phyloP scores from a whole-genome alignment of 2,329 filamentous ascomycete genomes.

The Ceratocystis diversiconidia region DNA sequence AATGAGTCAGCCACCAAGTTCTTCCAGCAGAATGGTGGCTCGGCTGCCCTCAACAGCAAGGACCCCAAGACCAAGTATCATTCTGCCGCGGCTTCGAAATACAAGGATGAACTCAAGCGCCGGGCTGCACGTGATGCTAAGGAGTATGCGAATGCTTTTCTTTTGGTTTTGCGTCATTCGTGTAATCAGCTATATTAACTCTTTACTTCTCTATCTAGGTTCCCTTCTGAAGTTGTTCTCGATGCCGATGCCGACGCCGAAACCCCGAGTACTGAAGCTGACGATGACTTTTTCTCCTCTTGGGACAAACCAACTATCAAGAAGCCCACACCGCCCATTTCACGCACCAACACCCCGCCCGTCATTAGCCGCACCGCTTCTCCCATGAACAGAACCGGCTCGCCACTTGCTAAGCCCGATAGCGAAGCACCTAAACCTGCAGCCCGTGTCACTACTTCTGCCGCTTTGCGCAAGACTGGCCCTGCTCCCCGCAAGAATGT shows the following conservation, averaged over 20 bases:
- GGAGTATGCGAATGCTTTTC: slow-evolving; percentile 44
- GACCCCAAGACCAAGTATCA: slow-evolving; percentile 95
- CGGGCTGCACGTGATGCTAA: slow-evolving; percentile 69
- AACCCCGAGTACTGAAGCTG: slow-evolving; percentile 67
- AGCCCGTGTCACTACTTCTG: slow-evolving; percentile 59
- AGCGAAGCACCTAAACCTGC: slow-evolving; percentile 43
- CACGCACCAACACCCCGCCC: slow-evolving; percentile 74
- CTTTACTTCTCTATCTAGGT: slow-evolving; percentile 35
- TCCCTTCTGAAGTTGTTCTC: slow-evolving; percentile 72
- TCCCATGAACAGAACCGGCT: slow-evolving; percentile 81
- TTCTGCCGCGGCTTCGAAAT: slow-evolving; percentile 83
- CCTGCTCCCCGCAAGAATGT: slow-evolving; percentile 69
- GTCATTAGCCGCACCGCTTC: slow-evolving; percentile 68
- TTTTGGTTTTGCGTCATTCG: slow-evolving; percentile 14
- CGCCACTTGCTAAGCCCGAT: slow-evolving; percentile 56
- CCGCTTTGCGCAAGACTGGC: slow-evolving; percentile 64
- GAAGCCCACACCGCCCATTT: slow-evolving; percentile 83
- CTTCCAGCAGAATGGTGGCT: slow-evolving; percentile 92
- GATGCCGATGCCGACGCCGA: slow-evolving; percentile 54
- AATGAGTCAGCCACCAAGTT: slow-evolving; percentile 98
- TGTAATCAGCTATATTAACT: not conserved
- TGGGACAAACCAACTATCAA: slow-evolving; percentile 99
- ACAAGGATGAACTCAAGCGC: slow-evolving; percentile 90
- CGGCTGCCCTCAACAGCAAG: slow-evolving; percentile 86
- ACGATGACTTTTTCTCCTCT: slow-evolving; percentile 95